phyloP scores from a whole-genome alignment of 202 grass and related monocot genomes.

The Panicum virgatum region DNA sequence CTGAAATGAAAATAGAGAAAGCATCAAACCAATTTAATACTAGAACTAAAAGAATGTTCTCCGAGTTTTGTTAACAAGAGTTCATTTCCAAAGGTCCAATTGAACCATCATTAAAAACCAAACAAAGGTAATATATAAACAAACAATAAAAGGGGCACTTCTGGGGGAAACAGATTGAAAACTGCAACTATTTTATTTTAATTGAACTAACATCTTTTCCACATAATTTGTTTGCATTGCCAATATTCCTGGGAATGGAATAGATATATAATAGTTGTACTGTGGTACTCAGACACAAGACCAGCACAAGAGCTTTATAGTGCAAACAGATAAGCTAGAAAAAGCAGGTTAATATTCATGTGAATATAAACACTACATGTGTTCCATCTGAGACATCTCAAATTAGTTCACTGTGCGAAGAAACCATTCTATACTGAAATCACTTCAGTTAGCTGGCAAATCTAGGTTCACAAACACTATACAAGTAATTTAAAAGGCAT shows the following conservation, averaged over 20 bases:
- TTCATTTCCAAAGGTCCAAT: neutral
- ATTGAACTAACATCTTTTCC: neutral
- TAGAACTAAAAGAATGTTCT: neutral
- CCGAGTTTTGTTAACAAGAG: neutral
- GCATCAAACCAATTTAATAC: neutral
- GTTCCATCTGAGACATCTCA: neutral
- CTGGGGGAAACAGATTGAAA: neutral
- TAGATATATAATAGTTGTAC: neutral
- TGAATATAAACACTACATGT: neutral
- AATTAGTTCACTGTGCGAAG: neutral
- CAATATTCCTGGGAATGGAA: neutral
- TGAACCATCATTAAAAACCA: neutral
- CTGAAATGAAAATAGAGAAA: neutral
- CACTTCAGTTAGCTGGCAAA: neutral
- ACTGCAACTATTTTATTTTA: neutral
- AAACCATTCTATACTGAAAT: neutral
- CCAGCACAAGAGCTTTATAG: neutral
- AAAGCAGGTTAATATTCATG: neutral
- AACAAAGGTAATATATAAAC: neutral
- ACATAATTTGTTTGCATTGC: neutral
- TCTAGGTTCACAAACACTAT: neutral
- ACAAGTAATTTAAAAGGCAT: neutral
- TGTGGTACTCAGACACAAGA: neutral
- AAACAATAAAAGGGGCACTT: neutral
- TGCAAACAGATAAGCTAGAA: neutral